These are phyloP conservation scores for Jimgerdemannia flammicorona DNA, from an alignment of 192 early-diverging fungal species.

Conservation along the genomic window DNA sequence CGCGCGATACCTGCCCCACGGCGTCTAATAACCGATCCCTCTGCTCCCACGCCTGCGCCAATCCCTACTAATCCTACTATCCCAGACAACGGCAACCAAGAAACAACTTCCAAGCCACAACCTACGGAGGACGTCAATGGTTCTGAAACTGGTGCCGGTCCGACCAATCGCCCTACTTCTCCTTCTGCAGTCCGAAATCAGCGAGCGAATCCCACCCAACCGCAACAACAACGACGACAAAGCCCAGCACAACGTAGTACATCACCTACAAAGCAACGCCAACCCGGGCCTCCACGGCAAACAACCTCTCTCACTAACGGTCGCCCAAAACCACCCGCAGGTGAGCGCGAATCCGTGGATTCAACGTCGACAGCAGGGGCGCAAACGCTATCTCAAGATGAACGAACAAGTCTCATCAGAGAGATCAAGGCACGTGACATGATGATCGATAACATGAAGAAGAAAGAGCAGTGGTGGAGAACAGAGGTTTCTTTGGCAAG, in stretches of 20 bases:
- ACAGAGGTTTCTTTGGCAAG: conserved; percentile 30
- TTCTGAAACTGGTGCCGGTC: background rate
- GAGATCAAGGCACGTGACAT: conserved; percentile 26
- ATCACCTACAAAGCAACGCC: background rate
- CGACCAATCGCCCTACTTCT: background rate
- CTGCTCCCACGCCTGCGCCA: background rate
- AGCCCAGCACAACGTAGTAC: background rate
- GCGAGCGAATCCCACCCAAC: background rate
- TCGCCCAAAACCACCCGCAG: background rate
- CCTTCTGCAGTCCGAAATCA: background rate
- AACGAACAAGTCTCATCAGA: conserved; percentile 16
- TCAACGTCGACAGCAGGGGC: background rate
- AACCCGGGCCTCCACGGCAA: background rate
- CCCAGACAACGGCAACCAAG: background rate
- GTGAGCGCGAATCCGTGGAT: background rate
- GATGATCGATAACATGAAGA: conserved; percentile 26
- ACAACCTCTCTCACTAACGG: background rate
- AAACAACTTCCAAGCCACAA: background rate
- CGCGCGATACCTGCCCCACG: background rate
- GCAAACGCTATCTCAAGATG: conserved; percentile 8
- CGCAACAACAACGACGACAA: background rate
- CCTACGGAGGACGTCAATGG: background rate
- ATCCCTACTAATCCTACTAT: background rate
- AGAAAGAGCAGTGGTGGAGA: conserved; percentile 40
- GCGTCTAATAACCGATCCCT: background rate